Conservation (phyloP, 1,284 basidiomycete genomes). For the Trichosporon asahii region DNA sequence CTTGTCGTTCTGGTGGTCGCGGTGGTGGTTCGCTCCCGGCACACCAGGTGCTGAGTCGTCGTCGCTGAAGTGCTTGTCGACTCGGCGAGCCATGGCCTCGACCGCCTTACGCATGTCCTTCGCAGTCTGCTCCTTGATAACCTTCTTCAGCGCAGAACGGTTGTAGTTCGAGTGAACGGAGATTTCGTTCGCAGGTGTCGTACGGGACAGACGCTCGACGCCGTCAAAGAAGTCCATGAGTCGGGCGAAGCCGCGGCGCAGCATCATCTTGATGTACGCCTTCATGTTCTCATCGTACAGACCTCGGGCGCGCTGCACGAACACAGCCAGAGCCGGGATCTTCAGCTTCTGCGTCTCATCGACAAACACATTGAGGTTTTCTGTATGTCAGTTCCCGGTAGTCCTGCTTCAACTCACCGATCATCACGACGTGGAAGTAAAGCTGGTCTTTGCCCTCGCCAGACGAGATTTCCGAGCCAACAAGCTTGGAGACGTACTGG, state of each 20-base stretch:
- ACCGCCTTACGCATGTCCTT: slow-evolving; percentile 83
- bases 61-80: slow-evolving; percentile 83
- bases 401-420: slow-evolving; percentile 61
- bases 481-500: slow-evolving; percentile 90
- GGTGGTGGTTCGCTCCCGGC: background rate
- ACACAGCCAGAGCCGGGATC: slow-evolving; percentile 60
- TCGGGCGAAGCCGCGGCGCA: slow-evolving; percentile 80
- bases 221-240: slow-evolving; percentile 94
- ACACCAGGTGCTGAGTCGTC: slow-evolving; percentile 32
- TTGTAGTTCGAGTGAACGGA: slow-evolving; percentile 72
- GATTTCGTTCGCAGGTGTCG: slow-evolving; percentile 75
- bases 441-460: slow-evolving; percentile 93
- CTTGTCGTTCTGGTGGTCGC: slow-evolving; percentile 17
- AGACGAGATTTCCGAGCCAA: slow-evolving; percentile 60
- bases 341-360: slow-evolving; percentile 67
- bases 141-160: slow-evolving; percentile 73
- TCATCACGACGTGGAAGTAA: slow-evolving; percentile 92
- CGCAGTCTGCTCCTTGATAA: slow-evolving; percentile 75
- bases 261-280: slow-evolving; percentile 80
- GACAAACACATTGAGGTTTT: slow-evolving; percentile 94
- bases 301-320: slow-evolving; percentile 69
- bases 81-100: slow-evolving; percentile 81
- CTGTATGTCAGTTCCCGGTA: slow-evolving; percentile 53
- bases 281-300: slow-evolving; percentile 84
- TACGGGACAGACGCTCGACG: slow-evolving; percentile 77